Evolutionary conservation across 1,284 basidiomycete genomes (phyloP), one percentile per base, ranked within the genome.

Genomic region (Exobasidium cylindrosporum): DNA sequence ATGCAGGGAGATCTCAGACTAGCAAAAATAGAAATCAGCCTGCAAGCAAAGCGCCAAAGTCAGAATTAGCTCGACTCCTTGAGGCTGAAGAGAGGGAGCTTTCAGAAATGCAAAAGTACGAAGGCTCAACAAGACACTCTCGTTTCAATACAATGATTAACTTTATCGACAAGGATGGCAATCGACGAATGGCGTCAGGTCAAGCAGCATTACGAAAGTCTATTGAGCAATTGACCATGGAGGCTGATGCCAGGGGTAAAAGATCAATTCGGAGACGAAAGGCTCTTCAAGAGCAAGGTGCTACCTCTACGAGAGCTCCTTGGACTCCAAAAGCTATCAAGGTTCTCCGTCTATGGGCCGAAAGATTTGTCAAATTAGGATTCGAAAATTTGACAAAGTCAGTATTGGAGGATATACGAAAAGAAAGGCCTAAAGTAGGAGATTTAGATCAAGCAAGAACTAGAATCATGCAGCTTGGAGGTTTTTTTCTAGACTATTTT

Each of bases 401-500:
- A 10, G 57, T 75, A 44, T 62, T 78, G 45, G 68, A 73, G 31
- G 78, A 78, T 57, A 75, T 80, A n/a, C 74, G 73, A 21, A 68
- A 68, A 2, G 78, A 80, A 61, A 64, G 72, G 13, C 73, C 71
- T 58, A 78, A 78, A 58, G 63, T 78, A 17, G 77, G 76, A 29
- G 72, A 78, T 54, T 53, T 77, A 29, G 78, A 77, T 26, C 55
- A 66, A 13, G 76, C 78, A 11, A 67, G 78, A 7, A 62, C 77
- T 53, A 68, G 70, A 11, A 65, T 73, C 44, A 73, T 80, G 73
- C 69, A 73, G 50, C 58, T 77, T 10, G 70, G 66, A 17, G 58
- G 65, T 17, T 80, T 73, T 58, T 80, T 79, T 64, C 64, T 80
- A 24, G 77, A 76, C 26, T 80, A 77, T 56, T 78, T 77, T 57